These are phyloP conservation scores for Syzygium malaccense DNA, from an alignment of 441 rosid species.

Conservation along the genomic window DNA sequence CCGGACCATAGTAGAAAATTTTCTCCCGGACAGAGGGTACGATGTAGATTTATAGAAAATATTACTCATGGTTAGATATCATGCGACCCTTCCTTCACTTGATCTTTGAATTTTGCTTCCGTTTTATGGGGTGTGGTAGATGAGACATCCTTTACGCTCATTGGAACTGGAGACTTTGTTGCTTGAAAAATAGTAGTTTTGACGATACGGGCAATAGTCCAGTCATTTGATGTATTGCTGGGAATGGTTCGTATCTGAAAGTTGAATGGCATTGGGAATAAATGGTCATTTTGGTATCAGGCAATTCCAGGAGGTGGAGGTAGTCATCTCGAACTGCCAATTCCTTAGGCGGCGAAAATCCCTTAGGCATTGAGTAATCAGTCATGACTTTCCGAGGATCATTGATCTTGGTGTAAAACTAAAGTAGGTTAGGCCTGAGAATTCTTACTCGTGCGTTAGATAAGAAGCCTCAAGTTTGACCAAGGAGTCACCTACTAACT, in stretches of 20 bases:
- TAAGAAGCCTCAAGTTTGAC: background rate
- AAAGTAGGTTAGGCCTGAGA: background rate
- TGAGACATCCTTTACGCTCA: background rate
- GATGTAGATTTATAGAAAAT: background rate
- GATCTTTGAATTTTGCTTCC: background rate
- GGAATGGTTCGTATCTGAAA: background rate
- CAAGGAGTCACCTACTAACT: background rate
- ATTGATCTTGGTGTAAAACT: background rate
- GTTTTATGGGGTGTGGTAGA: background rate
- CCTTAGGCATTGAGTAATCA: background rate
- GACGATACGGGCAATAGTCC: background rate
- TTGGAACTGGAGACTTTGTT: background rate
- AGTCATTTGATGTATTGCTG: background rate
- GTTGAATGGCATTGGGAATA: background rate
- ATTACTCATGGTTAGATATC: background rate
- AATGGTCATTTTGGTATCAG: background rate
- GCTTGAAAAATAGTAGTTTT: background rate
- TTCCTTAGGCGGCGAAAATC: background rate
- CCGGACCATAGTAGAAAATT: background rate
- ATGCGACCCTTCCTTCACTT: background rate
- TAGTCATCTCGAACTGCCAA: background rate
- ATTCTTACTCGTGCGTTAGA: background rate
- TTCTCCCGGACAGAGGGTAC: background rate
- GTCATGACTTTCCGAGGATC: background rate
- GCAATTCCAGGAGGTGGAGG: background rate